Conservation (phyloP, 352 stramenopile genomes). For the Phytophthora agathidicida region DNA sequence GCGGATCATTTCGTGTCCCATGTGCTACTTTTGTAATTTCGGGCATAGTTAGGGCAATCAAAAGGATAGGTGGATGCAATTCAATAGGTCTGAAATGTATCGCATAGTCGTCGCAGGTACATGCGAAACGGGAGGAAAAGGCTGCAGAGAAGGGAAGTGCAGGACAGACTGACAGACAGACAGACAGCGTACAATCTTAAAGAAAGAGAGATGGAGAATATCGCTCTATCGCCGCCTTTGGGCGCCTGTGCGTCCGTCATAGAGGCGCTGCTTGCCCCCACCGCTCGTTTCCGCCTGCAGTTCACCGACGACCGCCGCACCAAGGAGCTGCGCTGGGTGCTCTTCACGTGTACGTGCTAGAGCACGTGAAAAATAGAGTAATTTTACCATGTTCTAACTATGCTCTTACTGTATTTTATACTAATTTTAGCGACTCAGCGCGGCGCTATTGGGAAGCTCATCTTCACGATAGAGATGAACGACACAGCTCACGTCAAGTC, state of each 20-base stretch:
- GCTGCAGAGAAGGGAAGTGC: no score
- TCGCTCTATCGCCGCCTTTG: slow-evolving; percentile 18
- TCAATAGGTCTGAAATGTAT: no score
- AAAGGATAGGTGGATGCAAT: no score
- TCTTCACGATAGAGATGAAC: slow-evolving; percentile 78
- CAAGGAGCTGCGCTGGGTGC: slow-evolving; percentile 84
- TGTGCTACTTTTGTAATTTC: no score
- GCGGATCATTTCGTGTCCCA: no score
- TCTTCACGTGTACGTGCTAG: slow-evolving; percentile 62
- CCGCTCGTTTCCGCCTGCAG: slow-evolving; percentile 70
- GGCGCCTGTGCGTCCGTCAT: slow-evolving; percentile 43
- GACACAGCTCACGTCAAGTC: slow-evolving; percentile 77
- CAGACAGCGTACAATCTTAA: no score
- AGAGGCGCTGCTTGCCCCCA: slow-evolving; percentile 45
- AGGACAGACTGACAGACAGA: no score
- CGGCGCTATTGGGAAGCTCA: slow-evolving; percentile 76
- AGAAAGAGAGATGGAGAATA: slow-evolving; percentile 1
- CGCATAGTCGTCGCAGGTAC: no score
- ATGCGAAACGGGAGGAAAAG: no score
- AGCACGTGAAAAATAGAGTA: neutral
- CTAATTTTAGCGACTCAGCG: slow-evolving; percentile 50
- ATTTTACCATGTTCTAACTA: neutral
- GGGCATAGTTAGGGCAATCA: no score
- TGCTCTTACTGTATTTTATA: slow-evolving; percentile 6
- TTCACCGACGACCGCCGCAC: slow-evolving; percentile 70